These are phyloP conservation scores for Laetiporus sulphureus DNA, from an alignment of 1,284 basidiomycete genomes.

Conservation along the genomic window DNA sequence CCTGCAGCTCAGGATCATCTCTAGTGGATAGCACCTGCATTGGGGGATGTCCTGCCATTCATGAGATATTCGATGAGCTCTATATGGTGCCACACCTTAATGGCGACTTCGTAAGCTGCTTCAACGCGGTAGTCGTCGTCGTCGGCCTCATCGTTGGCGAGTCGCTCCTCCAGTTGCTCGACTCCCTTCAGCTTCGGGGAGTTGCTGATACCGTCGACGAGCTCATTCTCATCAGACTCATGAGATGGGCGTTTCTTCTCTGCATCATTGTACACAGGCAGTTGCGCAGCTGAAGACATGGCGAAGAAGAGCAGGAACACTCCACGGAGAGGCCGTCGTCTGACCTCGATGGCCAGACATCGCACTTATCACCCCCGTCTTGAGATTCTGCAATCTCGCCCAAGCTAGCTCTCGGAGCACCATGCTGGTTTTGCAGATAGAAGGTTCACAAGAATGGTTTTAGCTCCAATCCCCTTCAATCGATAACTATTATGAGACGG, in stretches of 20 bases:
- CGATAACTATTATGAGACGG: no score
- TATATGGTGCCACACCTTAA: constrained; percentile 23
- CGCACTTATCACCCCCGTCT: no score
- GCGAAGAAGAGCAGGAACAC: not conserved
- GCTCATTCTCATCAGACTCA: constrained; percentile 5
- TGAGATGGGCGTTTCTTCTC: constrained; percentile 1
- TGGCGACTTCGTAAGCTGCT: constrained; percentile 30
- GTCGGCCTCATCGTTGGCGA: constrained; percentile 24
- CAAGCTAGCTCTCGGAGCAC: no score
- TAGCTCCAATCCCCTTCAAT: no score
- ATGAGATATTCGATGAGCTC: not conserved
- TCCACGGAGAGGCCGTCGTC: no score
- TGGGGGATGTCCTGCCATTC: not conserved
- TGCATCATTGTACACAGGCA: constrained; percentile 5
- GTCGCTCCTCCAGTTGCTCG: constrained; percentile 32
- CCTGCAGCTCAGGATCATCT: constrained; percentile 27
- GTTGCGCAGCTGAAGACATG: constrained; percentile 5
- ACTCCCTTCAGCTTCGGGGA: constrained; percentile 22
- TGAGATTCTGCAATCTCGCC: no score
- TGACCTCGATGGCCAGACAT: no score
- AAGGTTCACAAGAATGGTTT: no score
- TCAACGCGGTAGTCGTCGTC: constrained; percentile 30
- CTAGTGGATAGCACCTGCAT: constrained; percentile 26
- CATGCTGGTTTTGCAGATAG: no score
- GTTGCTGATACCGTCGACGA: constrained; percentile 1